These are phyloP conservation scores for Schizophyllum amplum DNA, from an alignment of 1,284 basidiomycete genomes.

Conservation along the genomic window DNA sequence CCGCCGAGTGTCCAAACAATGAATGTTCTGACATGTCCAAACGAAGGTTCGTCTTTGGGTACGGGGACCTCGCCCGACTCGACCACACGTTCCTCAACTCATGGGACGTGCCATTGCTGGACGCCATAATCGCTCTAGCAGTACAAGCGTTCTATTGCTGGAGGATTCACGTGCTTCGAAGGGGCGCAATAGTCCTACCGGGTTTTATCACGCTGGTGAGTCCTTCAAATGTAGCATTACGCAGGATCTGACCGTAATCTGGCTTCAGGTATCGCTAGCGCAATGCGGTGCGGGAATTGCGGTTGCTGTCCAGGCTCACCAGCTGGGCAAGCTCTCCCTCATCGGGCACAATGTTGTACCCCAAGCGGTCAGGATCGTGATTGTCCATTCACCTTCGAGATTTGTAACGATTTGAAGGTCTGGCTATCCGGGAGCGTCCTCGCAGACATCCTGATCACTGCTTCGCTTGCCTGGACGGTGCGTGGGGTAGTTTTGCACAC, in stretches of 20 bases:
- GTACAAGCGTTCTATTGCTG: slow-evolving; percentile 16
- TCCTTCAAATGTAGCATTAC: neutral
- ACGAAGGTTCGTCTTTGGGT: slow-evolving; percentile 13
- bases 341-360: slow-evolving; percentile 9
- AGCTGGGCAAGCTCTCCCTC: slow-evolving; percentile 11
- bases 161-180: slow-evolving; percentile 9
- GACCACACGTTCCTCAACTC: slow-evolving; percentile 15
- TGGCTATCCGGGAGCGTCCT: slow-evolving; percentile 12
- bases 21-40: too few relatives aligned
- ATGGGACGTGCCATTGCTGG: slow-evolving; percentile 15
- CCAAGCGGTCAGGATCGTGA: slow-evolving; percentile 8
- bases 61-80: slow-evolving; percentile 9
- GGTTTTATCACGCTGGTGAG: slow-evolving; percentile 4
- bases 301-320: slow-evolving; percentile 10
- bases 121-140: slow-evolving; percentile 12
- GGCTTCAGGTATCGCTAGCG: slow-evolving; percentile 8
- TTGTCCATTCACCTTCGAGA: neutral
- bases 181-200: slow-evolving; percentile 1
- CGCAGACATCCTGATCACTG: slow-evolving; percentile 12
- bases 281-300: slow-evolving; percentile 11
- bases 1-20: too few relatives aligned
- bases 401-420: slow-evolving; percentile 3
- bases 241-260: neutral
- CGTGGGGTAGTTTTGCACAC: neutral
- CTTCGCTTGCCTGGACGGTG: slow-evolving; percentile 12